These are phyloP conservation scores for Sporobolomyces pararoseus DNA, from an alignment of 768 basidiomycete genomes.

Conservation along the genomic window DNA sequence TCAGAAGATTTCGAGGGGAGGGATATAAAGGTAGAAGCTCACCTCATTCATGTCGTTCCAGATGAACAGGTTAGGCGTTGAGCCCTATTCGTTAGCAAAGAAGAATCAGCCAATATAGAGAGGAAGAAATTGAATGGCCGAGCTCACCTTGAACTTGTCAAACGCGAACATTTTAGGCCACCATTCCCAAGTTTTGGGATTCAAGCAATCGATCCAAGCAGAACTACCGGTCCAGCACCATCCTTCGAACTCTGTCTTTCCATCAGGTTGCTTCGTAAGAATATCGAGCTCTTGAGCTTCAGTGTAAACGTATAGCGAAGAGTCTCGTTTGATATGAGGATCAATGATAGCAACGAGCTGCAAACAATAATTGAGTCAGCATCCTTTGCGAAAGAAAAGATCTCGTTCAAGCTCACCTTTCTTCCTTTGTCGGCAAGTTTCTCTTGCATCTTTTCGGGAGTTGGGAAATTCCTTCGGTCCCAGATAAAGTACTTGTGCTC, in stretches of 20 bases:
- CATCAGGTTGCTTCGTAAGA: conserved; percentile 75
- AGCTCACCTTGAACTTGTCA: conserved; percentile 53
- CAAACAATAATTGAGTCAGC: not conserved
- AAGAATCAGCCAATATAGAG: conserved; percentile 52
- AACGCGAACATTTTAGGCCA: conserved; percentile 80
- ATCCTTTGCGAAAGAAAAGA: conserved; percentile 3
- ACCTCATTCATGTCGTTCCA: conserved; percentile 99
- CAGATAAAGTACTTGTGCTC: conserved; percentile 98
- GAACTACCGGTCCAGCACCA: conserved; percentile 99
- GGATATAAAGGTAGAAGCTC: conserved; percentile 33
- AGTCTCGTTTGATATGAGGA: conserved; percentile 83
- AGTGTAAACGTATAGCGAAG: conserved; percentile 75
- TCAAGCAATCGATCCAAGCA: conserved; percentile 97
- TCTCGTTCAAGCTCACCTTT: conserved; percentile 58
- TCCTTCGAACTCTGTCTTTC: conserved; percentile 78
- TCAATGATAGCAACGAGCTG: conserved; percentile 98
- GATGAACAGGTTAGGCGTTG: conserved; percentile 78
- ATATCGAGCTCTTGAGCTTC: conserved; percentile 75
- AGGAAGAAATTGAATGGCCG: too few relatives aligned
- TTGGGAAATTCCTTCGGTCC: conserved; percentile 86
- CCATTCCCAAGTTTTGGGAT: conserved; percentile 82
- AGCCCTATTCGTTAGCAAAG: conserved; percentile 50
- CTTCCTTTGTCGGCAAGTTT: conserved; percentile 78
- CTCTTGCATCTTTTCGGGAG: conserved; percentile 87
- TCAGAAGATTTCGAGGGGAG: not conserved